These are phyloP conservation scores for Ustulina deusta DNA, from an alignment of 2,329 filamentous ascomycete species.

Conservation along the genomic window DNA sequence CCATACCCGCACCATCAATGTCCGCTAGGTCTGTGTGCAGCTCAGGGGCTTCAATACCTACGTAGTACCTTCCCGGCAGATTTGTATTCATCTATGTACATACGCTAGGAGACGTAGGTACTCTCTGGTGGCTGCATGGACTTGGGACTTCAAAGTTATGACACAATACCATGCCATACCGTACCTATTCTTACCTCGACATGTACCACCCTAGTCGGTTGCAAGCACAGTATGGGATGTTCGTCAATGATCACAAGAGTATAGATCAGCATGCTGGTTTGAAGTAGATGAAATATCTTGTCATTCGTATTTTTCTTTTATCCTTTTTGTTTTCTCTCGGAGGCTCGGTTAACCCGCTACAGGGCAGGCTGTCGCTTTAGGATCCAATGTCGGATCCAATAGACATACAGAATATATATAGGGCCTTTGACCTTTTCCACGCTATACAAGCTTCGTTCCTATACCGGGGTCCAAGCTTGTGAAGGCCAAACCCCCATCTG, in stretches of 20 bases:
- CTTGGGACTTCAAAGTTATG: neutral
- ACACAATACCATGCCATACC: too few relatives aligned
- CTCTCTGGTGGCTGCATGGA: neutral
- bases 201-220: too few relatives aligned
- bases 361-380: slow-evolving; percentile 20
- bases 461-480: slow-evolving; percentile 26
- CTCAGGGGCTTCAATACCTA: too few relatives aligned
- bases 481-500: neutral
- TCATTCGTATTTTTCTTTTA: slow-evolving; percentile 36
- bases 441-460: slow-evolving; percentile 38
- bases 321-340: slow-evolving; percentile 23
- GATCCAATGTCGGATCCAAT: slow-evolving; percentile 34
- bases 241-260: neutral
- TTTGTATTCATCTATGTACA: neutral
- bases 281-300: slow-evolving; percentile 30
- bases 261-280: neutral
- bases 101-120: too few relatives aligned
- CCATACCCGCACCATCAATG: too few relatives aligned
- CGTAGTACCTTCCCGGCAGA: too few relatives aligned
- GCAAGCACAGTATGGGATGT: neutral
- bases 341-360: slow-evolving; percentile 10
- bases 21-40: too few relatives aligned
- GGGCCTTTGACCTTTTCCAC: slow-evolving; percentile 22
- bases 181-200: too few relatives aligned
- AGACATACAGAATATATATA: slow-evolving; percentile 35